phyloP scores from a whole-genome alignment of 345 rosid species.

The Dipteronia dyeriana region DNA sequence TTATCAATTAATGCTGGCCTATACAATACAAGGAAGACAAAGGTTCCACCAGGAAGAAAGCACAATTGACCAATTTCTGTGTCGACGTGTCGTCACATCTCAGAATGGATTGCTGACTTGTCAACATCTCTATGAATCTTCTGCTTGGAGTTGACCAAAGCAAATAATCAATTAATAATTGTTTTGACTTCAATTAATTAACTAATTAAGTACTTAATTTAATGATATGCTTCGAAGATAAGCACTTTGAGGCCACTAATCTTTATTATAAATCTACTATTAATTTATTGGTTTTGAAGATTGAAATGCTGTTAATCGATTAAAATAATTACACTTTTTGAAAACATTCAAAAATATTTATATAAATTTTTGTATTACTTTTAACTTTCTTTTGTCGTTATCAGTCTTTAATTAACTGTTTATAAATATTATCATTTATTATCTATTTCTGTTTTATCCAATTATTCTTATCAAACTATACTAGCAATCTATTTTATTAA shows the following conservation, averaged over 20 bases:
- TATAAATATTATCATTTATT: too few relatives aligned
- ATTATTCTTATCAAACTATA: too few relatives aligned
- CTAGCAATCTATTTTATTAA: too few relatives aligned
- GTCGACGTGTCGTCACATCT: background rate
- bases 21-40: background rate
- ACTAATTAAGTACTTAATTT: background rate
- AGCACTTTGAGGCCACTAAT: conserved; percentile 15
- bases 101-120: background rate
- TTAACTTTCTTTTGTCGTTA: background rate
- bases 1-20: background rate
- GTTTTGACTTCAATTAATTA: background rate
- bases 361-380: background rate
- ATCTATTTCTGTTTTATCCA: too few relatives aligned
- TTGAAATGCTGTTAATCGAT: background rate
- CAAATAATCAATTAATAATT: background rate
- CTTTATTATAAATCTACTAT: background rate
- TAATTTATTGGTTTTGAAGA: conserved; percentile 7
- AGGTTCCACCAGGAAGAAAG: background rate
- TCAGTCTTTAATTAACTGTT: background rate
- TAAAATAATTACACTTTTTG: background rate
- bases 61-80: background rate
- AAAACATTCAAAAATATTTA: too few relatives aligned
- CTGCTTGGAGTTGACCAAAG: conserved; percentile 4
- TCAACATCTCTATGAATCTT: background rate
- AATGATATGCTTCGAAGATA: background rate